phyloP scores from a whole-genome alignment of 345 rosid species.

The Stellera chamaejasme region DNA sequence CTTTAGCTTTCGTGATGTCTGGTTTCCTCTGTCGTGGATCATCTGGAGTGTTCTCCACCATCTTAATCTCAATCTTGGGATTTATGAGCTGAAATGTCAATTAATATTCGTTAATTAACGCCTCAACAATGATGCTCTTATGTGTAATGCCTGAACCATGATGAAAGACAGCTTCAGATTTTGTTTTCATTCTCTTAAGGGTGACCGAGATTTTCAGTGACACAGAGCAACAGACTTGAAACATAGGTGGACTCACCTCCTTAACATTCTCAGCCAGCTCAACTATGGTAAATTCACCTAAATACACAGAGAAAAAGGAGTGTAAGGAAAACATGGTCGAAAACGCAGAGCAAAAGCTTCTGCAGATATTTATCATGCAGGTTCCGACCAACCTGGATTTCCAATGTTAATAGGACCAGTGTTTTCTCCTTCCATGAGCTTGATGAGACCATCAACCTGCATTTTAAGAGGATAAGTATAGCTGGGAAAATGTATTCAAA shows the following conservation, averaged over 20 bases:
- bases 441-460: constrained; percentile 89
- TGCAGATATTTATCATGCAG: background rate
- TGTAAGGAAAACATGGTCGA: no score
- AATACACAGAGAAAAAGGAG: constrained; percentile 5
- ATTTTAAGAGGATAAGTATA: background rate
- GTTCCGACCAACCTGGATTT: constrained; percentile 59
- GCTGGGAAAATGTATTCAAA: background rate
- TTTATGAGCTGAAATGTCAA: constrained; percentile 45
- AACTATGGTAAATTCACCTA: constrained; percentile 88
- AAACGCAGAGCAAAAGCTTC: background rate
- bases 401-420: constrained; percentile 98
- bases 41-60: constrained; percentile 90
- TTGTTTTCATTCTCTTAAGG: no score
- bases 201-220: no score
- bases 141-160: no score
- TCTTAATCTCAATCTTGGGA: constrained; percentile 69
- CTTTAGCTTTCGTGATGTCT: constrained; percentile 77
- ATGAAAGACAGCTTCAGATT: no score
- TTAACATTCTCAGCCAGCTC: constrained; percentile 91
- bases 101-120: no score
- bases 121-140: no score
- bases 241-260: constrained; percentile 43
- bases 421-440: constrained; percentile 92
- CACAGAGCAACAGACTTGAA: background rate
- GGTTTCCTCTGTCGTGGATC: constrained; percentile 94